Percentiles rank a stretch among this genome's conserved stretches.
These are phyloP conservation scores for Parastagonospora avenae DNA, from an alignment of 2,329 filamentous ascomycete species.

Conservation along the genomic window DNA sequence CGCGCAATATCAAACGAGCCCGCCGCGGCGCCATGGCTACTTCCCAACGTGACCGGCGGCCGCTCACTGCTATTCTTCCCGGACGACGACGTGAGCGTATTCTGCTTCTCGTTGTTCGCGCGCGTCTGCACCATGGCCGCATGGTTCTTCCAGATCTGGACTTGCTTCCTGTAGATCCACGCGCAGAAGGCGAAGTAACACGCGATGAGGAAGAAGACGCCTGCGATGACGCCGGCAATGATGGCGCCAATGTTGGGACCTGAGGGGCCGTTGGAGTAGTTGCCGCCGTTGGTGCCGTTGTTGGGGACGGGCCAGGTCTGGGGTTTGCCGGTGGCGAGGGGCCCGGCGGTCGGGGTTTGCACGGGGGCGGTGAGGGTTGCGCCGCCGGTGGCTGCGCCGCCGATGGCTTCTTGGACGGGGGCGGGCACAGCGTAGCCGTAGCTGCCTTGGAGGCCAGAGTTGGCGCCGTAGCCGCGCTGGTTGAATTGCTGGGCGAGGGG, in stretches of 20 bases:
- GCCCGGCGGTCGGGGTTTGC: conserved; percentile 68
- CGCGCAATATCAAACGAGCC: conserved; percentile 25
- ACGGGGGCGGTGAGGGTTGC: conserved; percentile 72
- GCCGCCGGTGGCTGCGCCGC: conserved; percentile 67
- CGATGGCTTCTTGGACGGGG: conserved; percentile 67
- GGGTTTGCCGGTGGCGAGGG: conserved; percentile 71
- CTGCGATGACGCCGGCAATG: conserved; percentile 66
- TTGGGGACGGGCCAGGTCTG: conserved; percentile 72
- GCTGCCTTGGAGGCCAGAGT: conserved; percentile 62
- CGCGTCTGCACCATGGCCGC: conserved; percentile 68
- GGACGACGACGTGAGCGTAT: conserved; percentile 27
- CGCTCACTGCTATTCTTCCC: conserved; percentile 33
- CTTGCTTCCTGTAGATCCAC: conserved; percentile 74
- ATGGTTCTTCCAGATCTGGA: conserved; percentile 72
- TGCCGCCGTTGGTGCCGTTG: conserved; percentile 50
- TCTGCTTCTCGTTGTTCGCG: conserved; percentile 49
- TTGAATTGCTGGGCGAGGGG: conserved; percentile 59
- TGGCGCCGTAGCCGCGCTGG: conserved; percentile 57
- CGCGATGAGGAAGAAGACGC: conserved; percentile 65
- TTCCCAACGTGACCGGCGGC: conserved; percentile 16
- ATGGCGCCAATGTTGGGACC: conserved; percentile 61
- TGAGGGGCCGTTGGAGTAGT: conserved; percentile 42
- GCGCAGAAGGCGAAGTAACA: conserved; percentile 72
- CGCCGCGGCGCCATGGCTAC: conserved; percentile 20
- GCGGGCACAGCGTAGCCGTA: conserved; percentile 73